Evolutionary conservation across 140 eudicot genomes (phyloP).

Genomic region (Flaveria floridana): DNA sequence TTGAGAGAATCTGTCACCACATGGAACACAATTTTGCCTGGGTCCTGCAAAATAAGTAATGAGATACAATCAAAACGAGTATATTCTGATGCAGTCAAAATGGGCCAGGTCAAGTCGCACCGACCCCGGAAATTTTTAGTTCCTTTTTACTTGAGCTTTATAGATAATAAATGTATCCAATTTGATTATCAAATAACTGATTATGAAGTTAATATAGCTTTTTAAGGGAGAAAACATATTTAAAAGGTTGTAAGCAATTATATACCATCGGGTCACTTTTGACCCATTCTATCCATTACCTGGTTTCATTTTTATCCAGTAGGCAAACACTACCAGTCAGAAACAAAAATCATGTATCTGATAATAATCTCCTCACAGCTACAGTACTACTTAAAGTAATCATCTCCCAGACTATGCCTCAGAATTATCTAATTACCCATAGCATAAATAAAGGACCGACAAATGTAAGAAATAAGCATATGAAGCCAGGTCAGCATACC

Average conservation of each 20-base stretch:
- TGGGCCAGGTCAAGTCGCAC: neutral
- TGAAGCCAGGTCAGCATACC: constrained; percentile 48
- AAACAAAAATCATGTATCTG: neutral
- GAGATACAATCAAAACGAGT: neutral
- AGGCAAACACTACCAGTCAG: neutral
- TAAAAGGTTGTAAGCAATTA: neutral
- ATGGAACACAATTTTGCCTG: constrained; percentile 67
- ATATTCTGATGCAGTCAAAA: neutral
- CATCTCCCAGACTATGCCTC: neutral
- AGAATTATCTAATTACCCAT: neutral
- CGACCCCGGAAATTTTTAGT: neutral
- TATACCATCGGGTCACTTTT: neutral
- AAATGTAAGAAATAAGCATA: constrained; percentile 20
- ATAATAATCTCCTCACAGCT: neutral
- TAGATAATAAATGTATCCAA: neutral
- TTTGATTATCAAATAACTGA: neutral
- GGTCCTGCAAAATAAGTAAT: constrained; percentile 52
- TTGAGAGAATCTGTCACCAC: constrained; percentile 87
- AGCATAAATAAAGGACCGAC: neutral
- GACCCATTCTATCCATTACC: neutral
- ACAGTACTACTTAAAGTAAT: neutral
- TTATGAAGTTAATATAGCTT: neutral
- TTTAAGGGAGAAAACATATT: neutral
- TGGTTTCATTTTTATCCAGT: neutral
- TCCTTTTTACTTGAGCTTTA: constrained; percentile 1